Evolutionary conservation across 2,329 filamentous ascomycete genomes (phyloP), one percentile per base, ranked within the genome.

Genomic region (Alternaria panax): DNA sequence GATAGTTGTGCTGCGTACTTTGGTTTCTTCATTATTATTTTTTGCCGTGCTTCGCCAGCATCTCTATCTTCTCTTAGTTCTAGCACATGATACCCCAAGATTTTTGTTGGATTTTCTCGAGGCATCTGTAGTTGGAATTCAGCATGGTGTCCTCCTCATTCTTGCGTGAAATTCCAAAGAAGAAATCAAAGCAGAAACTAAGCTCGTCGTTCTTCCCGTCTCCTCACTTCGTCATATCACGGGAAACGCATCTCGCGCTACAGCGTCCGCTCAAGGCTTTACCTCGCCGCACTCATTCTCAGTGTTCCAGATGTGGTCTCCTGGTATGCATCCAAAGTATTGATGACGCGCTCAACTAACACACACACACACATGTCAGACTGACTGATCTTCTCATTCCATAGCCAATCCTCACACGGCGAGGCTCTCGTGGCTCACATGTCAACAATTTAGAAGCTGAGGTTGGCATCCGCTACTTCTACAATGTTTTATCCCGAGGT

Each of bases 11-110:
- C 12, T 9, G 18, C 34, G 42, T 7, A 9, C 5, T 36, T 22
- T 42, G 20, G 3, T 11, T 32, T n/a, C 18, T 36, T 12, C 25
- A 11, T 34, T 11, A n/a, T n/a, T n/a, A n/a, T 43, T n/a, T 25
- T 30, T 48, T 47, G 25, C 57, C 54, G 7, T 18, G 9, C 38
- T 24, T 45, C 9, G 28, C 12, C 25, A 1, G 12, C 25, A 45
- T 50, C 25, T 24, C 22, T 22, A 22, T 43, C 20, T 51, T 9
- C 22, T 38, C 38, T 51, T 36, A 51, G 40, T 50, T 40, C 12
- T 48, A 24, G 18, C 34, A 56, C 34, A n/a, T 48, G 57, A 59
- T 59, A 59, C 57, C 47, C 57, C 57, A 56, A 45, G 30, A 41
- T 27, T 22, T 56, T 34, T 38, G 16, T 20, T 11, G 18, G 25